Evolutionary conservation across 331 rosid genomes (phyloP).

Genomic region (Ulmus americana): DNA sequence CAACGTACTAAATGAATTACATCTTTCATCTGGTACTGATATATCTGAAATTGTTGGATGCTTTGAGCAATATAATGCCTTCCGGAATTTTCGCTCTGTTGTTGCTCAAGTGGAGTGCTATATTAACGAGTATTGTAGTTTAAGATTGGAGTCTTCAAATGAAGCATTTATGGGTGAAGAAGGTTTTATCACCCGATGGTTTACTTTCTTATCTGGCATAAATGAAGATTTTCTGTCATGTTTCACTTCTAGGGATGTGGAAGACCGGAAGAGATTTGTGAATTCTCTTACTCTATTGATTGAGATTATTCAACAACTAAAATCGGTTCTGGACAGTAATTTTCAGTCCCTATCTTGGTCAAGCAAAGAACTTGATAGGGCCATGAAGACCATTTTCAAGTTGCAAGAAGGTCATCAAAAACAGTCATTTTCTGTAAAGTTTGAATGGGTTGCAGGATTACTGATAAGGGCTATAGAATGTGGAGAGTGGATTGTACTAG

Average conservation of each 20-base stretch:
- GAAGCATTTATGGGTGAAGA: conserved; percentile 29
- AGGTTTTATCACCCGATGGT: conserved; percentile 50
- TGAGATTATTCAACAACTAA: conserved; percentile 52
- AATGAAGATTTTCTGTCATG: conserved; percentile 34
- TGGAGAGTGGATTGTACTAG: conserved; percentile 92
- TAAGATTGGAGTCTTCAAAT: conserved; percentile 37
- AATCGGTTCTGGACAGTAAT: conserved; percentile 28
- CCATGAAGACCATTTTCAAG: conserved; percentile 43
- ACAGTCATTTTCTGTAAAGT: conserved; percentile 49
- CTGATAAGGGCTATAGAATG: conserved; percentile 76
- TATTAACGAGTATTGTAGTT: conserved; percentile 49
- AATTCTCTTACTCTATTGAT: conserved; percentile 41
- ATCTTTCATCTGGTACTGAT: conserved; percentile 87
- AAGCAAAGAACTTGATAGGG: conserved; percentile 44
- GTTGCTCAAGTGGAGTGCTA: conserved; percentile 49
- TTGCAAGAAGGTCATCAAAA: conserved; percentile 44
- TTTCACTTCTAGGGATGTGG: conserved; percentile 29
- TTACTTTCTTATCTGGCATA: conserved; percentile 34
- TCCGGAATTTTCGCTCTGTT: conserved; percentile 49
- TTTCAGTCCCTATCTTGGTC: conserved; percentile 34
- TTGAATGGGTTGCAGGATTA: conserved; percentile 82
- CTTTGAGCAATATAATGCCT: conserved; percentile 80
- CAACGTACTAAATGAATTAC: conserved; percentile 66
- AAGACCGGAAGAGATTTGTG: conserved; percentile 39
- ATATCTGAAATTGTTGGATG: conserved; percentile 89